These are phyloP conservation scores for Glonium stellatum DNA, from an alignment of 495 filamentous ascomycete species.

Conservation along the genomic window DNA sequence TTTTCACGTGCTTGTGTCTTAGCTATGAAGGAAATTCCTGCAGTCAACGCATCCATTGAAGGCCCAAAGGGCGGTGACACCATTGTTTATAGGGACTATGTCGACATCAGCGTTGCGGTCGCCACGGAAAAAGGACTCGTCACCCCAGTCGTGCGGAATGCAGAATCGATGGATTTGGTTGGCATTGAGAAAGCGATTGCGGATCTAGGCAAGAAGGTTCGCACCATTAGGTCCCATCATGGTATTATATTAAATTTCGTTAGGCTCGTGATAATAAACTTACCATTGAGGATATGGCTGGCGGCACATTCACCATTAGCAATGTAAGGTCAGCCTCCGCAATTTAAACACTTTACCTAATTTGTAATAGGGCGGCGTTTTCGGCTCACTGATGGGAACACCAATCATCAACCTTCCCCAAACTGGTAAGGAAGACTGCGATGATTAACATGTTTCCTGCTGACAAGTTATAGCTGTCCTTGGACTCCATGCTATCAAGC, in stretches of 20 bases:
- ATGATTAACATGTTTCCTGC: slow-evolving; percentile 4
- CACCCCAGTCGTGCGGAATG: slow-evolving; percentile 92
- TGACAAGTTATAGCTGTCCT: slow-evolving; percentile 59
- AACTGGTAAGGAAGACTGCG: slow-evolving; percentile 46
- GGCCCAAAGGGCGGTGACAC: slow-evolving; percentile 92
- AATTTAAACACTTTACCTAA: slow-evolving; percentile 1
- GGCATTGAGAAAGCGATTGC: slow-evolving; percentile 89
- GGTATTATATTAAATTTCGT: slow-evolving; percentile 1
- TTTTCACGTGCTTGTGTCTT: slow-evolving; percentile 88
- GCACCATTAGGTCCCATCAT: slow-evolving; percentile 22
- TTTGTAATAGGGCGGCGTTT: slow-evolving; percentile 53
- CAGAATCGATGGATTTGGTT: slow-evolving; percentile 77
- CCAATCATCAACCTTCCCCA: slow-evolving; percentile 99
- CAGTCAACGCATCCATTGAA: slow-evolving; percentile 97
- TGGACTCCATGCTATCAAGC: slow-evolving; percentile 97
- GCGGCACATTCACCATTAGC: slow-evolving; percentile 97
- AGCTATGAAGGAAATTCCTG: slow-evolving; percentile 89
- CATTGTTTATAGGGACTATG: slow-evolving; percentile 96
- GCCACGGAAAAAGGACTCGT: slow-evolving; percentile 97
- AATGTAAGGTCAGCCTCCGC: slow-evolving; percentile 50
- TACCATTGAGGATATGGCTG: slow-evolving; percentile 99
- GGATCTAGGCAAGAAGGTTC: slow-evolving; percentile 87
- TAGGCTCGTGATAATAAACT: slow-evolving; percentile 92
- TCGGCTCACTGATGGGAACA: slow-evolving; percentile 86
- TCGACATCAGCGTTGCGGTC: slow-evolving; percentile 95